These are phyloP conservation scores for Chlamydomonas incerta DNA, from an alignment of 139 green algal species.

Conservation along the genomic window DNA sequence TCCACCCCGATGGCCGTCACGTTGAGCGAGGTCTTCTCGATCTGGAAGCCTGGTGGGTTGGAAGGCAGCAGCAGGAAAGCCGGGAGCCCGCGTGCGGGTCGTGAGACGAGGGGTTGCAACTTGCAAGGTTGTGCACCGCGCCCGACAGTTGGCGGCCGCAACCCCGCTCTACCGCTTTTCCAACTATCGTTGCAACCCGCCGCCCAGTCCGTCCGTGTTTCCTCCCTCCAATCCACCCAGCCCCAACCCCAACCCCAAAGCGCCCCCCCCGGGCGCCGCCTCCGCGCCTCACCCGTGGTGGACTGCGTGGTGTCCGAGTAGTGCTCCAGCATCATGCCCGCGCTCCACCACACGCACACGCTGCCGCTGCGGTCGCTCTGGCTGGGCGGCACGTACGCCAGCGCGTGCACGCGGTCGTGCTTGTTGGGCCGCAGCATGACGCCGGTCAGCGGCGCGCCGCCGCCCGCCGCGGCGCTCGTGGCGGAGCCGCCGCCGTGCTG, in stretches of 20 bases:
- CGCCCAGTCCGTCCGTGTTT: background rate
- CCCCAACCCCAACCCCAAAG: no score
- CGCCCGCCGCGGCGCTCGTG: background rate
- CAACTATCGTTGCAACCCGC: background rate
- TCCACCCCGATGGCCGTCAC: slow-evolving; percentile 55
- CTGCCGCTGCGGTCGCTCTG: background rate
- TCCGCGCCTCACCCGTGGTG: slow-evolving; percentile 25
- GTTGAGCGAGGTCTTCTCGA: slow-evolving; percentile 33
- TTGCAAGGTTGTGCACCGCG: no score
- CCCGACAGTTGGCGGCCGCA: no score
- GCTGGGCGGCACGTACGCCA: slow-evolving; percentile 29
- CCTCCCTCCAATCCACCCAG: background rate
- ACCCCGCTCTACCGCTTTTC: no score
- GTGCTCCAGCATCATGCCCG: slow-evolving; percentile 49
- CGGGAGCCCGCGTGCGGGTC: no score
- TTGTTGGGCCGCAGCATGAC: slow-evolving; percentile 15
- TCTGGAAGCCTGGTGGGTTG: slow-evolving; percentile 31
- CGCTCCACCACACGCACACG: slow-evolving; percentile 54
- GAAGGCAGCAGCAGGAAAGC: no score
- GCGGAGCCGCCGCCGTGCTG: no score
- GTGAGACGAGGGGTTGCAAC: no score
- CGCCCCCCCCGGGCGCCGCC: no score
- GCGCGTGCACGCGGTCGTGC: slow-evolving; percentile 43
- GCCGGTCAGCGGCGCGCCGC: background rate
- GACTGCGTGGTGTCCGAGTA: slow-evolving; percentile 54